Base-by-base conservation (phyloP, 2,329 filamentous ascomycete species). In the Pseudocercospora fijiensis region DNA sequence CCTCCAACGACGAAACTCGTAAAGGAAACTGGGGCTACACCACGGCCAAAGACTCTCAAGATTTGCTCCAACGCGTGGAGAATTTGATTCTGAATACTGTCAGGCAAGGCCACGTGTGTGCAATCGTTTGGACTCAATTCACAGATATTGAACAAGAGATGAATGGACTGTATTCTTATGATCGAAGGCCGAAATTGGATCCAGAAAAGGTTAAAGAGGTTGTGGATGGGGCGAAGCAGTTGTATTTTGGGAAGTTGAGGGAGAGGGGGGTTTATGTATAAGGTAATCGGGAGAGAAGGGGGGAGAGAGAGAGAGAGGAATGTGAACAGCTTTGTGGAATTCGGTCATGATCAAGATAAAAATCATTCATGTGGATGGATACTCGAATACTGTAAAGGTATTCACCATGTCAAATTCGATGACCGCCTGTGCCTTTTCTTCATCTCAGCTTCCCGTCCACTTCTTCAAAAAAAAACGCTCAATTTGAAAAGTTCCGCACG, bases 121-220 rank as follows among this genome's bases (percentile, higher is more conserved):
- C 86, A 0, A 83, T 89, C 71, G 87, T 89, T 0, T 90, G 87
- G 69, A 90, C 88, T 2, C 87, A 90, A 66, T 71, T 89, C 45
- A 77, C 78, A 30, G 80, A 82, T 70, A 86, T 90, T 58, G 87
- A 90, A 74, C 87, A 90, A 70, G 88, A 90, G 71, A 85, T 86
- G 37, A 90, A 90, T 68, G 88, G 87, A 0, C 70, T 90, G 24
- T 89, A 88, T 68, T 84, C 86, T 0, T 88, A 84, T 66, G 83
- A 88, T 65, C 81, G 88, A 0, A 79, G 81, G 68, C 83, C 83
- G 64, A 90, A 90, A 76, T 77, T 90, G 47, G 82, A 85, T n/a
- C 78, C 83, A 0, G 74, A 71, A 0, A 82, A 82, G 65, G 83
- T 89, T 26, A 87, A 82, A 76, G 80, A 76, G 43, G 81, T 89